phyloP scores from a whole-genome alignment of 139 green algal species.

The Chlorella sp. region DNA sequence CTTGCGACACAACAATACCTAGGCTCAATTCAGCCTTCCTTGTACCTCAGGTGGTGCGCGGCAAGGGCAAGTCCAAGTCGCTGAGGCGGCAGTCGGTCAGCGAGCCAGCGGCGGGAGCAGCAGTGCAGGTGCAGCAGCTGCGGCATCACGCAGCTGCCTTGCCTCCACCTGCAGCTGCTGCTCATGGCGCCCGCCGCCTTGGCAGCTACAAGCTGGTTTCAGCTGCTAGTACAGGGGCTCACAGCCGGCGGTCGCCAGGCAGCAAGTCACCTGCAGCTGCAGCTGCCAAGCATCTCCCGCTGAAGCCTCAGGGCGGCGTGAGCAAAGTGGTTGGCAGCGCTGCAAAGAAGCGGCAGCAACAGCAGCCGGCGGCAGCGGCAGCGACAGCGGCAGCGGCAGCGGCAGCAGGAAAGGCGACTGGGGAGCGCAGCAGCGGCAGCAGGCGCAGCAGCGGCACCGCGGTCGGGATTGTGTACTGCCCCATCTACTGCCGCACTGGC shows the following conservation, averaged over 20 bases:
- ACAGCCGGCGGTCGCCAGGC: too few species aligned
- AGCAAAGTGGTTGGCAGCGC: too few species aligned
- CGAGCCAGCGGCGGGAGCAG: neutral
- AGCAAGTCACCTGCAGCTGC: too few species aligned
- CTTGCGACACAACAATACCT: too few species aligned
- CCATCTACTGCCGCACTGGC: conserved; percentile 45
- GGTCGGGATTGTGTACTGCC: conserved; percentile 41
- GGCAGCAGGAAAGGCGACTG: neutral
- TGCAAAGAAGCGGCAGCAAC: too few species aligned
- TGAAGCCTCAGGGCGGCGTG: too few species aligned
- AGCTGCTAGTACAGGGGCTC: too few species aligned
- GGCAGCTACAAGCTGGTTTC: too few species aligned
- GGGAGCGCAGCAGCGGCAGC: neutral
- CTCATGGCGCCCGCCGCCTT: too few species aligned
- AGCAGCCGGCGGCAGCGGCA: neutral
- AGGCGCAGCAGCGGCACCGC: neutral
- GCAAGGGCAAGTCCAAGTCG: neutral
- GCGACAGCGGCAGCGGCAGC: neutral
- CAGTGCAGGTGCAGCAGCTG: neutral
- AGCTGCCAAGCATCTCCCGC: too few species aligned
- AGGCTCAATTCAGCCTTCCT: too few species aligned
- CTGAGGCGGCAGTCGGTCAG: conserved; percentile 19
- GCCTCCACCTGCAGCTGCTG: too few species aligned
- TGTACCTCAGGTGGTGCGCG: neutral
- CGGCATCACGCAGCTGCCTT: neutral